These are phyloP conservation scores for Teunomyces pallodes DNA, from an alignment of 805 yeast genomes.

Conservation along the genomic window DNA sequence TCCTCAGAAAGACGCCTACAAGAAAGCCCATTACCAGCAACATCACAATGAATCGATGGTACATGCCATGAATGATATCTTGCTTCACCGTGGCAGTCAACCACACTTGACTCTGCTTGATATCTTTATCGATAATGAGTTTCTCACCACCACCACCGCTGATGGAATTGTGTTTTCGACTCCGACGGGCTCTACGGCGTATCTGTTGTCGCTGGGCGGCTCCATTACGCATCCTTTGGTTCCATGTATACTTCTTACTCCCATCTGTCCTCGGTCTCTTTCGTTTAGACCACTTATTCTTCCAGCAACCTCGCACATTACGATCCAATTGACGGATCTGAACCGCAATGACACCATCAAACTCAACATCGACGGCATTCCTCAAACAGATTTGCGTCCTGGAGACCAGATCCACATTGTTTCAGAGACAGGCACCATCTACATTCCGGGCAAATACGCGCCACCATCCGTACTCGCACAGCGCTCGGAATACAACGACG, in stretches of 20 bases:
- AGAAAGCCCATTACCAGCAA: slow-evolving; percentile 8
- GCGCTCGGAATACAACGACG: slow-evolving; percentile 2
- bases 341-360: slow-evolving; percentile 43
- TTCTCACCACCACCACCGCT: slow-evolving; percentile 84
- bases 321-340: slow-evolving; percentile 52
- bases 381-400: slow-evolving; percentile 60
- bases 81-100: slow-evolving; percentile 81
- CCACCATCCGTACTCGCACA: slow-evolving; percentile 25
- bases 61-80: slow-evolving; percentile 92
- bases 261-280: slow-evolving; percentile 87
- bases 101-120: slow-evolving; percentile 85
- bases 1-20: slow-evolving; percentile 9
- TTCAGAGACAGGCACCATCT: slow-evolving; percentile 55
- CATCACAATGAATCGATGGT: slow-evolving; percentile 31
- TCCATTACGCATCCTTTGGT: slow-evolving; percentile 89
- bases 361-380: slow-evolving; percentile 80
- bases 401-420: slow-evolving; percentile 81
- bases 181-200: slow-evolving; percentile 96
- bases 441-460: slow-evolving; percentile 46
- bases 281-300: slow-evolving; percentile 86
- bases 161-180: slow-evolving; percentile 86
- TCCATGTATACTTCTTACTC: slow-evolving; percentile 77
- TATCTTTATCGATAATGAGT: slow-evolving; percentile 79
- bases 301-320: slow-evolving; percentile 75
- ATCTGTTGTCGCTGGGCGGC: slow-evolving; percentile 87